Evolutionary conservation across 495 filamentous ascomycete genomes (phyloP).

Genomic region (Penicillium malachiteum): DNA sequence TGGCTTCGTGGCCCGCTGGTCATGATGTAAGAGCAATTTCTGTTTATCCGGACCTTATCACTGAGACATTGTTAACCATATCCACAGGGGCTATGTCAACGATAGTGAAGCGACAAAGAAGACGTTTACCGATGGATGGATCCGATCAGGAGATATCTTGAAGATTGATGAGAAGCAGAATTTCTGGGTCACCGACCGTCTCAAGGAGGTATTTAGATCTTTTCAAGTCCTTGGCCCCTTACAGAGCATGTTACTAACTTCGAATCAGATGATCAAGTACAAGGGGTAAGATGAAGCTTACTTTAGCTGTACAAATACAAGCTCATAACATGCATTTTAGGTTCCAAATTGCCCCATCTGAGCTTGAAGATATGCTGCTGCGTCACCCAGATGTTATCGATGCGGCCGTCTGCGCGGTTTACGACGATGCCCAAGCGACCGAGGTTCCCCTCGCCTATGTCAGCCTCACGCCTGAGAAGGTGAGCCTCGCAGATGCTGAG

Average conservation of each 20-base stretch:
- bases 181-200: constrained; percentile 10
- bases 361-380: constrained; percentile 71
- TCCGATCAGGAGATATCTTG: constrained; percentile 9
- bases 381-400: constrained; percentile 65
- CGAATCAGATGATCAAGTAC: constrained; percentile 44
- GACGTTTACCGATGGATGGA: constrained; percentile 8
- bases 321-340: constrained; percentile 20
- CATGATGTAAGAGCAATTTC: constrained; percentile 7
- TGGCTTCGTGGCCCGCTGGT: constrained; percentile 5
- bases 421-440: constrained; percentile 59
- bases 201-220: constrained; percentile 6
- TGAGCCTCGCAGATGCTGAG: constrained; percentile 36
- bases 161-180: constrained; percentile 9
- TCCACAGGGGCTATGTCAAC: constrained; percentile 6
- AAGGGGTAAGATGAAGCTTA: constrained; percentile 14
- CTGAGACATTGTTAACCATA: neutral
- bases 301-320: neutral
- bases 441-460: constrained; percentile 77
- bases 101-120: constrained; percentile 4
- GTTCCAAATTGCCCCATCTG: constrained; percentile 78
- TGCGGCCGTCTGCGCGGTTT: constrained; percentile 69
- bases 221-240: neutral
- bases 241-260: neutral
- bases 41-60: neutral
- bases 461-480: constrained; percentile 32